Evolutionary conservation across 768 basidiomycete genomes (phyloP), one percentile per base, ranked within the genome.

Genomic region (Leccinum incarnatum): DNA sequence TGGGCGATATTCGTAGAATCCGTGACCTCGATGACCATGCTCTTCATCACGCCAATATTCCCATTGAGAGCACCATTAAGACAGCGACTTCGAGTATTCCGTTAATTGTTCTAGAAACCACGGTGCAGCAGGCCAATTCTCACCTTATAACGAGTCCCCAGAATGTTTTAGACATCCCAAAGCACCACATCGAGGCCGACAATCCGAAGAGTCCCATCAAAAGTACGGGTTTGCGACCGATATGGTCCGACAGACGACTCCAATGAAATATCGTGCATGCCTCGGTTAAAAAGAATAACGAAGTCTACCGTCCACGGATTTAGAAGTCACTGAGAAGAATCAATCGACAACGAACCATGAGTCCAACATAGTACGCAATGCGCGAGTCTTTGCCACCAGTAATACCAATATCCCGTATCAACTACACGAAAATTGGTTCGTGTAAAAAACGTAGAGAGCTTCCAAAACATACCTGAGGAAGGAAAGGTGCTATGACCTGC

Each of bases 401-500:
- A 27, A 81, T 65, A 7, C 68, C 70, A 10, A 73, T 68, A 23
- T 72, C 72, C 27, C 67, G 62, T 52, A 72, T 71, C 47, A 73
- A 11, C 71, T 71, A 56, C 12, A 47, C 10, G 10, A 29, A 19
- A 23, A 4, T 59, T 9, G 37, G 52, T n/a, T n/a, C 12, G 25
- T 27, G 6, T 12, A 4, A 42, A 6, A 25, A 32, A 40, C n/a
- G 3, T 49, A 29, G 12, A 32, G 15, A 65, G 47, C 4, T 51
- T 10, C 4, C 9, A n/a, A n/a, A n/a, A n/a, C 79, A 30, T 61
- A 86, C 87, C 76, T 73, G 71, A 5, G 87, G 87, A 45, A 85
- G 80, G 67, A 90, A 91, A 0, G 90, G 90, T 50, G 83, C 83
- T 58, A 91, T 89, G 55, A 91, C 86, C 60, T 87, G 81, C 9